Conservation (phyloP, 2,329 filamentous ascomycete genomes). For the Tolypocladium guangdongense region DNA sequence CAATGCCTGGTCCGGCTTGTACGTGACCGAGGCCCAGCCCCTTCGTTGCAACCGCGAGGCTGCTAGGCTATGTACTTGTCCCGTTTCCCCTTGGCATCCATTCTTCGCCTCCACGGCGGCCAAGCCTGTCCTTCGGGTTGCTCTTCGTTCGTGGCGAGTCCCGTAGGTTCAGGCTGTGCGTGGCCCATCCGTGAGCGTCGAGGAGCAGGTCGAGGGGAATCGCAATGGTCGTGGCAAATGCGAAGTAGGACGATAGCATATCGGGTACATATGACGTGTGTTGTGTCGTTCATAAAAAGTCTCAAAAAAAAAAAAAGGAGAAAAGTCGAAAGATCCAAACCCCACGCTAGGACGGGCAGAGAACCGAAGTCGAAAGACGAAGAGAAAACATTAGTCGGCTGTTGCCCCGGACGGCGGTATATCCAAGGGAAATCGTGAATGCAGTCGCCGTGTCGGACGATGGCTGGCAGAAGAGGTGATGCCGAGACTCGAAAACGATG, state of each 20-base stretch:
- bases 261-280: slow-evolving; percentile 18
- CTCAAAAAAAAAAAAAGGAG: background rate
- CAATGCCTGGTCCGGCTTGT: background rate
- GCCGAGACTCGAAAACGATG: background rate
- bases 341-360: background rate
- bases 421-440: background rate
- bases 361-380: background rate
- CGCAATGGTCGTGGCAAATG: background rate
- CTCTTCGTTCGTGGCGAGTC: background rate
- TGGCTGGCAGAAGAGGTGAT: background rate
- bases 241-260: slow-evolving; percentile 9
- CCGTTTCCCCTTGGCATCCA: background rate
- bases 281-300: slow-evolving; percentile 1
- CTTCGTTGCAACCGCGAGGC: background rate
- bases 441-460: background rate
- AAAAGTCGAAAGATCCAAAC: slow-evolving; percentile 1
- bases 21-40: background rate
- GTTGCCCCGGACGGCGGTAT: background rate
- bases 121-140: background rate
- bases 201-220: background rate
- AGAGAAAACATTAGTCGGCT: background rate
- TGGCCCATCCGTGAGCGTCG: background rate
- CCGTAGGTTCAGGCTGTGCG: background rate
- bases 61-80: slow-evolving; percentile 1
- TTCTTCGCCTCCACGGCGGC: background rate